A percentile compares a stretch with the other conserved stretches of the same genome.
Evolutionary conservation across 2,329 filamentous ascomycete genomes (phyloP).

Genomic region (Juglanconis juglandina): DNA sequence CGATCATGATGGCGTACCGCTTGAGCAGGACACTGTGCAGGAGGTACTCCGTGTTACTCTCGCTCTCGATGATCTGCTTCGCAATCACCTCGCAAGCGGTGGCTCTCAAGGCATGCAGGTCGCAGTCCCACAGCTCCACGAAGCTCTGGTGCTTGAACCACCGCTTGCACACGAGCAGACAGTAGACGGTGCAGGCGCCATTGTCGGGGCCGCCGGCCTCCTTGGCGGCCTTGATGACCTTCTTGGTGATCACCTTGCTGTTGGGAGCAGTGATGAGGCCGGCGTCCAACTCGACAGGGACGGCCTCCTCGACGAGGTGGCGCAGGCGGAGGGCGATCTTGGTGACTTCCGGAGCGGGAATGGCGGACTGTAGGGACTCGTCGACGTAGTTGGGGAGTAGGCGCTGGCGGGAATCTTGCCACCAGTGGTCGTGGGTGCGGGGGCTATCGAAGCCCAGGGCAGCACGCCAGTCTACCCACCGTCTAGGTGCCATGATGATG

Average conservation of each 20-base stretch:
- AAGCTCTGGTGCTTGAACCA: slow-evolving; percentile 78
- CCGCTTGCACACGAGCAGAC: slow-evolving; percentile 66
- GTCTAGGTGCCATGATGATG: slow-evolving; percentile 14
- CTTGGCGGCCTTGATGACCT: slow-evolving; percentile 76
- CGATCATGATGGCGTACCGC: slow-evolving; percentile 76
- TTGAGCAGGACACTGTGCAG: slow-evolving; percentile 80
- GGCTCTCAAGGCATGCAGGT: slow-evolving; percentile 75
- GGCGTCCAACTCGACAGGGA: slow-evolving; percentile 86
- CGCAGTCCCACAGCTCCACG: slow-evolving; percentile 87
- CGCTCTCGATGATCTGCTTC: slow-evolving; percentile 79
- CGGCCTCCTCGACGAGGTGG: slow-evolving; percentile 82
- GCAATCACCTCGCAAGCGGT: slow-evolving; percentile 87
- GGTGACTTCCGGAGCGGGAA: slow-evolving; percentile 77
- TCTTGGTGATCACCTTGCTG: slow-evolving; percentile 76
- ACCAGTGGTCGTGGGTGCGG: slow-evolving; percentile 33
- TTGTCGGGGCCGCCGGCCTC: slow-evolving; percentile 76
- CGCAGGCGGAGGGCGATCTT: slow-evolving; percentile 86
- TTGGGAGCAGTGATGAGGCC: slow-evolving; percentile 72
- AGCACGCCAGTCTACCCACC: slow-evolving; percentile 25
- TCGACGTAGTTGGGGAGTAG: slow-evolving; percentile 63
- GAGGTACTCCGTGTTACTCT: slow-evolving; percentile 75
- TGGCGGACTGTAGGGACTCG: slow-evolving; percentile 59
- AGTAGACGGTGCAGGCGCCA: slow-evolving; percentile 77
- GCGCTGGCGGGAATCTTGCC: slow-evolving; percentile 42
- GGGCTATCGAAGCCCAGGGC: slow-evolving; percentile 34